Evolutionary conservation across 768 basidiomycete genomes (phyloP).

Genomic region (Amanita exitialis): DNA sequence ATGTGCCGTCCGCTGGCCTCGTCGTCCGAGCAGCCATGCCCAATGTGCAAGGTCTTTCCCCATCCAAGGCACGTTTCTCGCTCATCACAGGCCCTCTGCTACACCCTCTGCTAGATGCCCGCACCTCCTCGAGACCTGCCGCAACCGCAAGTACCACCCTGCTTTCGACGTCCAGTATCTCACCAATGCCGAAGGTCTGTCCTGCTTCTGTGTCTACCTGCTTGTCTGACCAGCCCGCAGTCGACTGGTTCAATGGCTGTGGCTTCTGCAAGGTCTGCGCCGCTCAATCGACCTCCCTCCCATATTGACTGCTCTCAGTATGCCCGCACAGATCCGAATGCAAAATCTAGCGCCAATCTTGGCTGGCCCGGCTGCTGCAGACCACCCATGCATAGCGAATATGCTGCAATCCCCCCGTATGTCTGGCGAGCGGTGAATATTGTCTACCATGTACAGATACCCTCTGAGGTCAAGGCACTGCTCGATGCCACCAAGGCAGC

Average conservation of each 20-base stretch:
- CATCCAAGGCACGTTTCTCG: conserved; percentile 38
- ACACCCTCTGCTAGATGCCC: conserved; percentile 47
- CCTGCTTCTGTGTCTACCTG: conserved; percentile 8
- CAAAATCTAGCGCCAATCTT: conserved; percentile 51
- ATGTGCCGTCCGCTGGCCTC: conserved; percentile 75
- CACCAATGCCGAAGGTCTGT: conserved; percentile 80
- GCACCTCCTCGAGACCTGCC: conserved; percentile 65
- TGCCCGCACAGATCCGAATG: conserved; percentile 50
- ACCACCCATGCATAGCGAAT: conserved; percentile 51
- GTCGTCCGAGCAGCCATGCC: conserved; percentile 64
- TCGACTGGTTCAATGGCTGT: conserved; percentile 77
- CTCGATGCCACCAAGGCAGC: conserved; percentile 43
- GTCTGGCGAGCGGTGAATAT: conserved; percentile 78
- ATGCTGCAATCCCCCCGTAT: conserved; percentile 52
- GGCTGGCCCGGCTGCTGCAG: conserved; percentile 91
- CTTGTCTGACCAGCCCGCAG: conserved; percentile 24
- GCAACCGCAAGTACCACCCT: conserved; percentile 65
- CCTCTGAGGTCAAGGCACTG: conserved; percentile 57
- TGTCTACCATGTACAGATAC: conserved; percentile 67
- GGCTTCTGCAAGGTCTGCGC: conserved; percentile 77
- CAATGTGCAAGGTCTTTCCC: conserved; percentile 81
- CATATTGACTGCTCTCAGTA: conserved; percentile 40
- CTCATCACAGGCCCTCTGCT: conserved; percentile 12
- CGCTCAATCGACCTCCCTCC: conserved; percentile 6
- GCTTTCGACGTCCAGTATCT: conserved; percentile 69